Base-by-base conservation (phyloP, 2,329 filamentous ascomycete genomes). In the Tolypocladium pustulatum region DNA sequence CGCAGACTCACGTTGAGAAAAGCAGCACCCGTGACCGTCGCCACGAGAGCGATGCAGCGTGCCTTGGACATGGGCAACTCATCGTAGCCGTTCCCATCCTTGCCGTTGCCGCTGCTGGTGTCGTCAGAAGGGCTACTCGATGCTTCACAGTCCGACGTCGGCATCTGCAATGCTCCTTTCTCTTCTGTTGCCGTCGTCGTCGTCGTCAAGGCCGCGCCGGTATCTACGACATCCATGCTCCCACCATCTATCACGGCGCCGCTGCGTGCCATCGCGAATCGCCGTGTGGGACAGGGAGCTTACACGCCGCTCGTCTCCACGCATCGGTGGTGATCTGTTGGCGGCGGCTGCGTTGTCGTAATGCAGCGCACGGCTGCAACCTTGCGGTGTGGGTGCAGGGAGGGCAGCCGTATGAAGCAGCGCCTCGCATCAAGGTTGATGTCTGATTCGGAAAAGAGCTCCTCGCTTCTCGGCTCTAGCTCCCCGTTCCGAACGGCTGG, bases 41-140 rank as follows among this genome's bases (percentile, higher is more conserved):
- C 74, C 5, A 83, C 81, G 13, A 84, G 72, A 5, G 78, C 80
- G 52, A 84, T 79, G 60, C 78, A 78, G 30, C 77, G 73, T n/a
- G 73, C 76, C 63, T 76, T 82, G 27, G 81, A 82, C 46, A 80
- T 68, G 4, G 71, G 71, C 15, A 76, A 61, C 20, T 62, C 64
- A 12, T 67, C 59, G 25, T 67, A 65, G 30, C 67, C 65, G 13
- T 61, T 64, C 6, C 65, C 58, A 2, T 61, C 64, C 25, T 65
- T 62, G 22, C 22, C 36, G 34, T 34, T 25, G 27, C 36, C 15
- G 53, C 17, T 54, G 22, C n/a, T 51, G 30, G 22, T 10, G n/a
- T 54, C 25, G n/a, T 55, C 38, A 5, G 17, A 20, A 20, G 32
- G 6, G 27, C 10, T 34, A 13, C 36, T 53, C 10, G 49, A 22